Evolutionary conservation across 441 rosid species (phyloP), one percentile per base, ranked within the genome.

Genomic region (Lepidium campestre): DNA sequence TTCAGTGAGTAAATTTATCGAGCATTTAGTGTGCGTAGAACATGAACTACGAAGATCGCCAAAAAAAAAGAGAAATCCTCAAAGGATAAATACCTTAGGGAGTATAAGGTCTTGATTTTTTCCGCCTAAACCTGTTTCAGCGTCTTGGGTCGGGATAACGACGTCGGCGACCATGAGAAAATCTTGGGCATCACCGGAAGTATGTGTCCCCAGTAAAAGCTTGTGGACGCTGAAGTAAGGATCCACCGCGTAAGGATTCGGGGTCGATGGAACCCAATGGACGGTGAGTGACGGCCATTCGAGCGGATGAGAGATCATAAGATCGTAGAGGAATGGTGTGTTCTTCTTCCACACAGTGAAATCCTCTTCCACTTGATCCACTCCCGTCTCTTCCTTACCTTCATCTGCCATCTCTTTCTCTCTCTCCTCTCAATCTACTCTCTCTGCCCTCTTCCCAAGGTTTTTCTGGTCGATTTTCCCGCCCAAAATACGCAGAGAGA

Each of bases 301-400:
- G 62, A 75, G 78, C 2, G 96, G 89, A 73, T 87, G 93, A 48
- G 95, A 87, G 41, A 93, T 79, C 57, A 93, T 78, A 19, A 93
- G 81, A 62, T 93, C 99, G 74, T 93, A 91, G 64, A 93, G 87
- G 41, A 91, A 82, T 0, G 93, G 93, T 49, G 95, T 84, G 85
- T 89, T 93, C 86, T 82, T 93, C 80, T 91, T 91, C 97, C 96
- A 93, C 13, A 89, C 87, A 0, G 79, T 20, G 87, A 86, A 93
- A 37, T 75, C 78, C 40, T 75, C 78, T 31, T 58, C 68, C 50
- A 75, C 64, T 10, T 75, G 75, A 5, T 50, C 71, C 72, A 87
- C 71, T 85, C 95, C 11, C 72, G 86, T 23, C 54, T 91, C 91
- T 25, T 89, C 98, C 56, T 89, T 83, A 31, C 85, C 76, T 65